Evolutionary conservation across 805 yeast genomes (phyloP), one percentile per base, ranked within the genome.

Genomic region (Zygotorulaspora chibaensis): DNA sequence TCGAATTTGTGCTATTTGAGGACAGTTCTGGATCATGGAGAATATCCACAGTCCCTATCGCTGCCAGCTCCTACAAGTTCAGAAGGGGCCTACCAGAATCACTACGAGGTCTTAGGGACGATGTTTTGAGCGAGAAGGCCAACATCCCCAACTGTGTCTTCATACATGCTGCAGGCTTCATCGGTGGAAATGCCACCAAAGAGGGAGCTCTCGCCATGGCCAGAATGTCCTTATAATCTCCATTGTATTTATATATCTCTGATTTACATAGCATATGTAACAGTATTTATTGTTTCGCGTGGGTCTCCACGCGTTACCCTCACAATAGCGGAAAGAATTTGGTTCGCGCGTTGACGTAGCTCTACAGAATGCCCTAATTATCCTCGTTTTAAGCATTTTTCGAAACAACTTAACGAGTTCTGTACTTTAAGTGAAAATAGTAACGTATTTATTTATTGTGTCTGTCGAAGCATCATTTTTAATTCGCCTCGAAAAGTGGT

Each of bases 41-140:
- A 71, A 79, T 93, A 40, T 86, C 95, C 39, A 90, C 97, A 3
- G 97, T 91, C 20, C 83, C 96, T n/a, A 74, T 83, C n/a, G 73
- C 80, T 27, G 71, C 85, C 2, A 72, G 84, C 6, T 82, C 95
- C 12, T 93, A 93, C 62, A 85, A 81, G 52, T 86, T 87, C 62
- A 81, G 99, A 70, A 77, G 79, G 66, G 84, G 96, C 26, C 74
- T 93, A 48, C 97, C 96, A 11, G 93, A 86, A 65, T 76, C 80
- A 15, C 86, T 96, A 88, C 80, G 99, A 72, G 99, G 99, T n/a
- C 70, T 90, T 38, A 81, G 99, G 63, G 99, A 93, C 63, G 91
- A 86, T 26, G 85, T 74, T 33, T 75, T 93, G 55, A 78, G 85
- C 54, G 72, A 80, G 53, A 70, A 76, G 54, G 72, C 88, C 29